Base-by-base conservation (phyloP, 148 eudicot genomes). In the Chenopodium album region DNA sequence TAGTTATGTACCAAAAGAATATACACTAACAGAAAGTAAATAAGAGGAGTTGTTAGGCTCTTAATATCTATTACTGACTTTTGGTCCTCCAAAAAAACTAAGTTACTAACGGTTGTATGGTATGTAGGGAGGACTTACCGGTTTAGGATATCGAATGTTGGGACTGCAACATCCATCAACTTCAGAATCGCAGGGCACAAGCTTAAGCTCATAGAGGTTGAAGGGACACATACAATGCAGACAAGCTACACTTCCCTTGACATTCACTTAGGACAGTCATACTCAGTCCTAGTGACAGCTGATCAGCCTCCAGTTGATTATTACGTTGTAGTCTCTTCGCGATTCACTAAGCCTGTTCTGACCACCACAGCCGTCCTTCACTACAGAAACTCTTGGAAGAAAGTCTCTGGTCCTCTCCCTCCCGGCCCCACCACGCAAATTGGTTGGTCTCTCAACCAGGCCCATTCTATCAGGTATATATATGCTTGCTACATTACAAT, bases 211-310 rank as follows among this genome's bases (percentile, higher is more conserved):
- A 93, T 97, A 1, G 97, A 97, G 84, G 95, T 85, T 19, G 99
- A 97, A 88, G 99, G 99, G 63, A 90, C 99, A 9, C 99, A 97
- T 81, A 97, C 99, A 1, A 74, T 94, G 32, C 99, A 97, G 69
- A 87, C 81, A 66, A 82, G 81, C 2, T 94, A 92, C 79, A 32
- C 85, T 56, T 89, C 99, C n/a, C 85, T 97, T 1, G 99, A 97
- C 82, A 75, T 97, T 83, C 99, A 97, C 87, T 73, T 94, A 48
- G 99, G 99, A 23, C 99, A 97, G 70, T 92, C 99, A 10, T 89
- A 87, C 76, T 92, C 99, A 0, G 98, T 97, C 60, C 84, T 97
- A 69, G 97, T 97, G 78, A 90, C 89, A 3, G 94, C 95, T 50
- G 88, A 97, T 85, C 99, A 97, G 79, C 78, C 91, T 23, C 88